These are phyloP conservation scores for Typha latifolia DNA, from an alignment of 176 grass and related monocot species.

Conservation along the genomic window DNA sequence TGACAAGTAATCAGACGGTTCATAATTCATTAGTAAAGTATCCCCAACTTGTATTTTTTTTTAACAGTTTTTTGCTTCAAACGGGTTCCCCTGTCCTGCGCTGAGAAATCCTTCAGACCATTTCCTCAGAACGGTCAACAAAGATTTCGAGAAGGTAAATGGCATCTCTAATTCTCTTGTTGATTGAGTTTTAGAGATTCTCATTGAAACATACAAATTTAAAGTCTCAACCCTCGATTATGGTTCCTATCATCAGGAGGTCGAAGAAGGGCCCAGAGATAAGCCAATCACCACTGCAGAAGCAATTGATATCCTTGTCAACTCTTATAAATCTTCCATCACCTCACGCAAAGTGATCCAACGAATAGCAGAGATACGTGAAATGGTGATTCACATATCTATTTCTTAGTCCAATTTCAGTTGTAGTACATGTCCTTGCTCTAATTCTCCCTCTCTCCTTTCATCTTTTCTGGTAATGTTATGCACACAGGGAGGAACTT, in stretches of 20 bases:
- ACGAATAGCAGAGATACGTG: conserved; percentile 2
- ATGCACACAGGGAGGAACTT: conserved; percentile 37
- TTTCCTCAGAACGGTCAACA: conserved; percentile 24
- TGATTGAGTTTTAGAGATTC: not conserved
- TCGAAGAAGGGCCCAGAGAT: not conserved
- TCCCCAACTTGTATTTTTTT: not conserved
- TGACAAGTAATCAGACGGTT: not conserved
- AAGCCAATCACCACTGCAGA: conserved; percentile 10
- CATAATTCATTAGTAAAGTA: not conserved
- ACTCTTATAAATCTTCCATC: conserved; percentile 15
- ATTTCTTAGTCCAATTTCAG: not conserved
- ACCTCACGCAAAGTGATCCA: not conserved
- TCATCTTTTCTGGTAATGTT: not conserved
- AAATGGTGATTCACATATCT: conserved; percentile 3
- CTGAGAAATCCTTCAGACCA: conserved; percentile 21
- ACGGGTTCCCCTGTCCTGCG: conserved; percentile 12
- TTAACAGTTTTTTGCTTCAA: conserved; percentile 18
- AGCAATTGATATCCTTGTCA: conserved; percentile 29
- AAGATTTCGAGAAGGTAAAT: conserved; percentile 21
- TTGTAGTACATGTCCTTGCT: not conserved
- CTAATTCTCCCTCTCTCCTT: not conserved
- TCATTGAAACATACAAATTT: not conserved
- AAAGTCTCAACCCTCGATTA: not conserved
- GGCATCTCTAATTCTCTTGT: not conserved
- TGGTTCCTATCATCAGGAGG: conserved; percentile 11